These are phyloP conservation scores for Pistacia vera DNA, from an alignment of 345 rosid genomes.

Conservation along the genomic window DNA sequence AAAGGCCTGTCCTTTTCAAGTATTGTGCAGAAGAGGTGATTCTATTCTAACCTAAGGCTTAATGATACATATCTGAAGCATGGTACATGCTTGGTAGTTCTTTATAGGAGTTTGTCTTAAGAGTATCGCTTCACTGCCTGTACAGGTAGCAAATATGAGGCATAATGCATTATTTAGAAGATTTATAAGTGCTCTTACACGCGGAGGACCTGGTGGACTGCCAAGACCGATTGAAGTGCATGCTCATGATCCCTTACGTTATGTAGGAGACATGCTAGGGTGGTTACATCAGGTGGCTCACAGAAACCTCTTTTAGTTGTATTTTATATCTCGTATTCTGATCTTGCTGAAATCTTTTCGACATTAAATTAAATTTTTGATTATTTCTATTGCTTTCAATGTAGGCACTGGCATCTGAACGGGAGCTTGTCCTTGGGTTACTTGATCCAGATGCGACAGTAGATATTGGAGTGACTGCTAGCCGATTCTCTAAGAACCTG, in stretches of 20 bases:
- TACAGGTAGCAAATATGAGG: slow-evolving; percentile 95
- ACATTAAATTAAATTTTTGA: background rate
- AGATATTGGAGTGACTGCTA: slow-evolving; percentile 59
- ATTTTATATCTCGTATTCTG: slow-evolving; percentile 23
- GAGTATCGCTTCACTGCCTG: slow-evolving; percentile 15
- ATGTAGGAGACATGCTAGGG: slow-evolving; percentile 98
- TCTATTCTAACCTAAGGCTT: slow-evolving; percentile 21
- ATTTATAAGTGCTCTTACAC: slow-evolving; percentile 98
- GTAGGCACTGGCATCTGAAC: slow-evolving; percentile 98
- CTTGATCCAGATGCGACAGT: slow-evolving; percentile 75
- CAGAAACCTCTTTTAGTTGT: background rate
- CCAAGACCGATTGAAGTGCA: slow-evolving; percentile 99
- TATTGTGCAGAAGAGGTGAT: slow-evolving; percentile 99
- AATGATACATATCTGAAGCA: background rate
- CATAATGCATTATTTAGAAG: slow-evolving; percentile 96
- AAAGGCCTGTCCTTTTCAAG: slow-evolving; percentile 95
- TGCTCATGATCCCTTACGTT: slow-evolving; percentile 99
- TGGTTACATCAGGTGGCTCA: slow-evolving; percentile 96
- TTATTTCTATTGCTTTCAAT: slow-evolving; percentile 20
- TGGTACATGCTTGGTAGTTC: background rate
- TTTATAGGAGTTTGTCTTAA: slow-evolving; percentile 14
- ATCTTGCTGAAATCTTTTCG: slow-evolving; percentile 1
- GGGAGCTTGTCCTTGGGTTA: slow-evolving; percentile 85
- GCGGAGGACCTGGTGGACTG: slow-evolving; percentile 98
- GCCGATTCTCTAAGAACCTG: slow-evolving; percentile 40